These are phyloP conservation scores for Rhodamnia argentea DNA, from an alignment of 345 rosid species.

Conservation along the genomic window DNA sequence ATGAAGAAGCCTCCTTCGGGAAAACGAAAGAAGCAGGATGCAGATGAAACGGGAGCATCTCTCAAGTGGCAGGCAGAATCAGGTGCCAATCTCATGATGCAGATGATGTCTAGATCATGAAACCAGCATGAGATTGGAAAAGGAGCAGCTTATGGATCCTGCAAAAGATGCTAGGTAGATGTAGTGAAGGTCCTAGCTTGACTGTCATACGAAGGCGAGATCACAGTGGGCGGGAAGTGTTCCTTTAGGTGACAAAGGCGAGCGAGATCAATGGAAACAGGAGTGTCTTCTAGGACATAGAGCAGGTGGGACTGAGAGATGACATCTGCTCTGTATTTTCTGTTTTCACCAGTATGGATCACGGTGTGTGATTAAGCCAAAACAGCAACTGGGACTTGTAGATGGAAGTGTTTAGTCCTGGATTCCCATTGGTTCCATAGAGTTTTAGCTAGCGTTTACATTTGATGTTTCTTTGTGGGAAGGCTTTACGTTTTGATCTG, in stretches of 20 bases:
- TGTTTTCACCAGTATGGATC: background rate
- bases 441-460: background rate
- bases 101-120: background rate
- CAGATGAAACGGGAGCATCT: background rate
- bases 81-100: background rate
- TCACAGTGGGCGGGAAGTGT: background rate
- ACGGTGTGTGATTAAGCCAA: background rate
- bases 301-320: background rate
- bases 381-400: background rate
- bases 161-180: background rate
- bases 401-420: background rate
- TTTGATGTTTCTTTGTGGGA: background rate
- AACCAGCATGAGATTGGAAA: background rate
- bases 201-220: background rate
- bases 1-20: background rate
- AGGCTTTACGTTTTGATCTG: background rate
- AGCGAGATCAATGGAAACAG: background rate
- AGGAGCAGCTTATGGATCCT: background rate
- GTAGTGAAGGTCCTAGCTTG: background rate
- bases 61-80: background rate
- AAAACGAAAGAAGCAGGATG: background rate
- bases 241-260: background rate
- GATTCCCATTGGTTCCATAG: background rate
- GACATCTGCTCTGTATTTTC: background rate
- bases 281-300: background rate